Base-by-base conservation (phyloP, 129 eudicot genomes). In the Centella asiatica region DNA sequence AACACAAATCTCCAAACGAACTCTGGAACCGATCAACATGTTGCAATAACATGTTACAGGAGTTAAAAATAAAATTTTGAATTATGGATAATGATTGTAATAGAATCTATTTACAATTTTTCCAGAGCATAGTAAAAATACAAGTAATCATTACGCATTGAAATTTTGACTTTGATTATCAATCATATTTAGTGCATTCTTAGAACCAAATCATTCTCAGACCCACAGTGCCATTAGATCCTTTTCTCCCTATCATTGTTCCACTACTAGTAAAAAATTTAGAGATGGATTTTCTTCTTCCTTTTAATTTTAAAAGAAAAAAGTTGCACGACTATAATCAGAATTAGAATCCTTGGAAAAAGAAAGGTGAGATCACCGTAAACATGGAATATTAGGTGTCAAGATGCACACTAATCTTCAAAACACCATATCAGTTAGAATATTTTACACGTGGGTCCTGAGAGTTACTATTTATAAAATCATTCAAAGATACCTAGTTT, bases 131-230 rank as follows among this genome's bases (percentile, higher is more conserved):
- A 42, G 17, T 42, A 42, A 54, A 23, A 54, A n/a, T 27, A 27
- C n/a, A 27, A 54, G 34, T 8, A 23, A 28, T 57, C 29, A 67
- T 57, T 49, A 57, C 45, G 27, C 55, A 52, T 56, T 54, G 26
- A 64, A 48, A 67, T 67, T 62, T 74, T 60, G 73, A 61, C 65
- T 67, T 52, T 28, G 37, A 49, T 27, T 74, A 33, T 20, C 61
- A 34, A 52, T 45, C 78, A 40, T 74, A 60, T 27, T 36, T 44
- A 14, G 9, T 44, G 62, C 32, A 51, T 14, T 31, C 14, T 53
- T 53, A 34, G 40, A 40, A 10, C 10, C 44, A 68, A 51, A 47
- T 72, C 56, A 32, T 56, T 56, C 11, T 28, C 3, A 55, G 33
- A 28, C 67, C 52, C n/a, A 24, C 27, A 56, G 49, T 26, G 33